These are phyloP conservation scores for Naganishia kalamii DNA, from an alignment of 768 basidiomycete species.

Conservation along the genomic window DNA sequence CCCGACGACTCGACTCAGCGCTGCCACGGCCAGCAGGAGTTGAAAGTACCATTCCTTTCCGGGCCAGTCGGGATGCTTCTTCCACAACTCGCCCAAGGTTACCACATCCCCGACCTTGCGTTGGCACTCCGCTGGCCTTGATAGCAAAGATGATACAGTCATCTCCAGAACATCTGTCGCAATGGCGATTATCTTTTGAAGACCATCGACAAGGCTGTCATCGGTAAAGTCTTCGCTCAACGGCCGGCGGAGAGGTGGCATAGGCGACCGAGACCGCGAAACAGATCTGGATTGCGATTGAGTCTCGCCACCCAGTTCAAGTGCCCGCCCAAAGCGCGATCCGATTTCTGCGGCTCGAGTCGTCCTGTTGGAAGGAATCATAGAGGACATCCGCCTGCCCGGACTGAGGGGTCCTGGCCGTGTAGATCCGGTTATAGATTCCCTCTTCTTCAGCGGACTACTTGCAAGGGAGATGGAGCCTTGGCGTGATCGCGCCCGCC, in stretches of 20 bases:
- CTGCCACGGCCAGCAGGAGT: conserved; percentile 87
- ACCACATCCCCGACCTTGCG: conserved; percentile 84
- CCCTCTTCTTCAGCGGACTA: conserved; percentile 31
- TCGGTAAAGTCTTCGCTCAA: conserved; percentile 23
- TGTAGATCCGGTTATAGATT: not conserved
- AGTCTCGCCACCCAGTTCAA: conserved; percentile 32
- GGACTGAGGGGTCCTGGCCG: conserved; percentile 15
- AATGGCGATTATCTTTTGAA: conserved; percentile 86
- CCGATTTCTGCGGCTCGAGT: conserved; percentile 14
- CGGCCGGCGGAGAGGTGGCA: conserved; percentile 42
- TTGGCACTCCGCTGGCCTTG: conserved; percentile 76
- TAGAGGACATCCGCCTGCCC: conserved; percentile 7
- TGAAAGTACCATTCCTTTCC: conserved; percentile 98
- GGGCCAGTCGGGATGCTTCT: conserved; percentile 96
- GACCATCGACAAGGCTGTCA: conserved; percentile 35
- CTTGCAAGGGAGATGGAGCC: conserved; percentile 38
- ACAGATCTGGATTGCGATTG: conserved; percentile 65
- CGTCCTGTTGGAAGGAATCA: not conserved
- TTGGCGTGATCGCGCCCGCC: conserved; percentile 31
- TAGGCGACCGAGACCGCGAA: conserved; percentile 83
- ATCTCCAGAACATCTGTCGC: conserved; percentile 91
- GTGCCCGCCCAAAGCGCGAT: conserved; percentile 7
- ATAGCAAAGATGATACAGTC: conserved; percentile 74
- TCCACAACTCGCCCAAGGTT: conserved; percentile 88
- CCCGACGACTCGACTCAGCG: conserved; percentile 90